Conservation (phyloP, 306 rosid genomes). For the Cotoneaster glaucophyllus region DNA sequence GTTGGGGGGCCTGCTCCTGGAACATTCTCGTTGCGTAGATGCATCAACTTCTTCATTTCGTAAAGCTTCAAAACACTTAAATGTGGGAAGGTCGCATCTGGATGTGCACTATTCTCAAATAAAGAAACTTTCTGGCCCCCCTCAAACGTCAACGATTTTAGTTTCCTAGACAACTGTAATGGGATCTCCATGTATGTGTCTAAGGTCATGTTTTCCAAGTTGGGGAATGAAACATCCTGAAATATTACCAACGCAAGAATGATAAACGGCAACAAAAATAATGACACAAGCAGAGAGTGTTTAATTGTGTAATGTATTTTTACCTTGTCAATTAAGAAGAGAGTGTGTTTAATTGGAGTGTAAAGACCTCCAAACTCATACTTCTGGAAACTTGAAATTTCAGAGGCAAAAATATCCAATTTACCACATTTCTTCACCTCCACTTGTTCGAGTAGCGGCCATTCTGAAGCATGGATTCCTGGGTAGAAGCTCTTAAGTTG, state of each 20-base stretch:
- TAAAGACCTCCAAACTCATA: neutral
- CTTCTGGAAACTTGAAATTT: neutral
- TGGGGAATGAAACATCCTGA: too few relatives aligned
- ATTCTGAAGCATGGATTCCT: slow-evolving; percentile 1
- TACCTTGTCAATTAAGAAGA: slow-evolving; percentile 10
- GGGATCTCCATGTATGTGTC: too few relatives aligned
- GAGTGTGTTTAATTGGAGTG: neutral
- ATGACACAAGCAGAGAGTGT: too few relatives aligned
- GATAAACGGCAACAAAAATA: too few relatives aligned
- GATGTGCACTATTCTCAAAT: too few relatives aligned
- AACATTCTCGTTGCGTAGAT: neutral
- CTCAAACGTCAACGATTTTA: too few relatives aligned
- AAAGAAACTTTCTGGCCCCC: too few relatives aligned
- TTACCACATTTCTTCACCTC: rapidly evolving
- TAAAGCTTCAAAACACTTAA: neutral
- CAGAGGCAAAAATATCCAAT: neutral
- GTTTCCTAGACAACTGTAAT: too few relatives aligned
- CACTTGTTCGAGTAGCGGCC: neutral
- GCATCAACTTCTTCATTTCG: neutral
- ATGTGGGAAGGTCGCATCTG: too few relatives aligned
- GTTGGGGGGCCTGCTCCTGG: neutral
- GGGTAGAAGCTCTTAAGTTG: neutral
- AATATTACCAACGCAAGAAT: too few relatives aligned
- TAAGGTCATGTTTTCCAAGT: too few relatives aligned
- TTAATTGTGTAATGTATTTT: neutral